Conservation (phyloP, 2,329 filamentous ascomycete genomes). For the Neofusicoccum sp. region DNA sequence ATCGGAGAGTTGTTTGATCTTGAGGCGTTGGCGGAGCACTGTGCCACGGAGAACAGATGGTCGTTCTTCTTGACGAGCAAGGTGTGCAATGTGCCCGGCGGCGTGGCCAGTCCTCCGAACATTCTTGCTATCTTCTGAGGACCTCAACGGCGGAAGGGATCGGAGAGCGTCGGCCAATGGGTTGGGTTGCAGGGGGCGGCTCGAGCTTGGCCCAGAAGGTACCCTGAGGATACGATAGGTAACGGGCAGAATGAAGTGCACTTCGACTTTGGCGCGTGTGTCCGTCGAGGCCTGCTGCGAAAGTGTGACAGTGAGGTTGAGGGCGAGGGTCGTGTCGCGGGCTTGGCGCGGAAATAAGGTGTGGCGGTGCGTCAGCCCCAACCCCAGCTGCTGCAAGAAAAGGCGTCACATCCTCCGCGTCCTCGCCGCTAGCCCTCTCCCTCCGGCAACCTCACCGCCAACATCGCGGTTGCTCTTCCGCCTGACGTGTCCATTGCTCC, state of each 20-base stretch:
- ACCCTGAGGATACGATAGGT: no score
- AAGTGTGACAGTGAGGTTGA: neutral
- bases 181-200: neutral
- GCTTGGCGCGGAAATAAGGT: neutral
- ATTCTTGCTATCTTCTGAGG: conserved; percentile 24
- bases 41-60: conserved; percentile 29
- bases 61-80: conserved; percentile 53
- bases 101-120: conserved; percentile 31
- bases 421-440: neutral
- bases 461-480: neutral
- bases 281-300: neutral
- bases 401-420: conserved; percentile 16
- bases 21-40: conserved; percentile 30
- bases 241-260: no score
- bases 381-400: neutral
- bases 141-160: neutral
- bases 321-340: neutral
- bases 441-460: neutral
- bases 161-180: neutral
- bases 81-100: conserved; percentile 49
- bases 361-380: conserved; percentile 3
- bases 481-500: neutral
- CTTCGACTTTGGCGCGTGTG: no score
- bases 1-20: conserved; percentile 38
- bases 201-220: no score